Base-by-base conservation (phyloP, 2,329 filamentous ascomycete species). In the Fusarium pilosicola region DNA sequence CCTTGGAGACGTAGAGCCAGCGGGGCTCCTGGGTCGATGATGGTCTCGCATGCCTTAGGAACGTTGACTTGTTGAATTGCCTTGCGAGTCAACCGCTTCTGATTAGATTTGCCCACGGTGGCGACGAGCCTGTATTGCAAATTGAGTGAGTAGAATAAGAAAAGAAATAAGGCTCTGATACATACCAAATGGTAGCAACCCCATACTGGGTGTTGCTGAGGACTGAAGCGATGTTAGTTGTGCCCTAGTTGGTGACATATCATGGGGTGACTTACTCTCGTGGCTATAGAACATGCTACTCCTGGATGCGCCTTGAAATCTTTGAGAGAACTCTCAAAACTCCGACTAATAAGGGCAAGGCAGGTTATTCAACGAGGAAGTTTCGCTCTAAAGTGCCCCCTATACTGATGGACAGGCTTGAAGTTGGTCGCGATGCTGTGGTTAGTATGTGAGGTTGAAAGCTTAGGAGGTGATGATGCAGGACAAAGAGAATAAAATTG, bases 151-250 rank as follows among this genome's bases (percentile, higher is more conserved):
- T 13, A 6, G 8, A 7, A 13, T 12, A 24, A 6, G 20, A 20
- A 3, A 13, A 12, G 5, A 15, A 15, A 14, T 3, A 26, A 13
- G n/a, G 4, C 10, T 13, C 11, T 22, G 22, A 30, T 30, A 79
- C 89, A 78, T 86, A 97, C 96, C 96, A 99, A 68, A 99, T 92
- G 5, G 96, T 99, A 20, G 96, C 93, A 65, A 99, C 93, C 63
- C 96, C 96, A 88, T 98, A 93, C 81, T 96, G 92, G 79, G 91
- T 91, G 71, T 89, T 96, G 7, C 92, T 96, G 62, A 99, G 89
- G 68, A 99, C 90, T 92, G 64, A 17, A 26, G n/a, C 48, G 28
- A 15, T 26, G 76, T 85, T 49, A 83, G 79, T 18, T 38, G 12
- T 30, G 56, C 14, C 32, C 15, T 7, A 45, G 24, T 5, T 26